Evolutionary conservation across 2,329 filamentous ascomycete species (phyloP).

Genomic region (Xylariaceae sp.): DNA sequence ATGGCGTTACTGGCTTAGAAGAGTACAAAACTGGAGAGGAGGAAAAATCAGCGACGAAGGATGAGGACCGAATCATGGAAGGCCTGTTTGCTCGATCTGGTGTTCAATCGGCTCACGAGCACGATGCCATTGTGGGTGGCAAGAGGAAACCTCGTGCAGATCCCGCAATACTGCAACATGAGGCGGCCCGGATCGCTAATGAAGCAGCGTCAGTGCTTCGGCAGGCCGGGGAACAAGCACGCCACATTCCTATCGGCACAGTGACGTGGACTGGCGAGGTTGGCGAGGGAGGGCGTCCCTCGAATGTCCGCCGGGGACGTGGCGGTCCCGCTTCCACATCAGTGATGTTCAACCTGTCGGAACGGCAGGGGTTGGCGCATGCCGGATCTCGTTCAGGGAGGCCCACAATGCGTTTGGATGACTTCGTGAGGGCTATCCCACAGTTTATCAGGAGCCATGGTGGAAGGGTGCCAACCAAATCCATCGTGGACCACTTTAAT

Average conservation of each 20-base stretch:
- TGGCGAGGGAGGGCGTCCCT: slow-evolving; percentile 70
- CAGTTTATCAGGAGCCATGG: slow-evolving; percentile 75
- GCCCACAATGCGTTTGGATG: slow-evolving; percentile 30
- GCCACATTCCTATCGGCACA: slow-evolving; percentile 70
- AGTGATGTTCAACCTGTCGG: slow-evolving; percentile 54
- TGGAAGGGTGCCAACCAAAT: slow-evolving; percentile 74
- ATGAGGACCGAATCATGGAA: slow-evolving; percentile 77
- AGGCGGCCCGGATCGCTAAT: slow-evolving; percentile 75
- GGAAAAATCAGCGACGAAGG: slow-evolving; percentile 41
- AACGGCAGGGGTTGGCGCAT: slow-evolving; percentile 46
- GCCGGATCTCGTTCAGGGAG: slow-evolving; percentile 39
- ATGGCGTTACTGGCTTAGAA: slow-evolving; percentile 32
- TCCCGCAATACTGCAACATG: slow-evolving; percentile 70
- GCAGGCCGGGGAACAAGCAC: slow-evolving; percentile 67
- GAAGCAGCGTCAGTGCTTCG: slow-evolving; percentile 73
- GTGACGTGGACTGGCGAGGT: slow-evolving; percentile 91
- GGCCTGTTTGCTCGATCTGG: slow-evolving; percentile 82
- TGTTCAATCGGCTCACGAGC: slow-evolving; percentile 87
- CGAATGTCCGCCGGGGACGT: slow-evolving; percentile 45
- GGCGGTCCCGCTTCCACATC: slow-evolving; percentile 51
- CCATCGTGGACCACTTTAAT: slow-evolving; percentile 87
- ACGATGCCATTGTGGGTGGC: slow-evolving; percentile 84
- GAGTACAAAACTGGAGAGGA: slow-evolving; percentile 45
- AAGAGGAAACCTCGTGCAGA: slow-evolving; percentile 69
- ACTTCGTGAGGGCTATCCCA: slow-evolving; percentile 52